These are phyloP conservation scores for Pestalotiopsis sp. DNA, from an alignment of 2,329 filamentous ascomycete species.

Conservation along the genomic window DNA sequence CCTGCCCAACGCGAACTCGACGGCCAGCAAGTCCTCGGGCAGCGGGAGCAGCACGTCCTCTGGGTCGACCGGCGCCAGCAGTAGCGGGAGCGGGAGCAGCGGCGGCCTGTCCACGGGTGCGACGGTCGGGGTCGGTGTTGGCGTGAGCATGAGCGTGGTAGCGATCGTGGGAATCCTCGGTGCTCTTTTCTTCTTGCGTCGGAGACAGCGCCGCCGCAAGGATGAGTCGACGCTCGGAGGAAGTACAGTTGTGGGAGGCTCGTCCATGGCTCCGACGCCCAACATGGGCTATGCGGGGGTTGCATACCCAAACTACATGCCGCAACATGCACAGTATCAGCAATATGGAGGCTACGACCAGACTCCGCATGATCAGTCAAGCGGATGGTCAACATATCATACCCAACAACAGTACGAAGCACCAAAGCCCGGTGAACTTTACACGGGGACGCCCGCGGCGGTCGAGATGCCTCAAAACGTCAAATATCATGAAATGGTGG, in stretches of 20 bases:
- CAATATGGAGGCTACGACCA: background rate
- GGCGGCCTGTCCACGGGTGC: conserved; percentile 32
- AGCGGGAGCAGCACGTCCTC: background rate
- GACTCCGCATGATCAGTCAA: conserved; percentile 12
- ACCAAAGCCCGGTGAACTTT: conserved; percentile 28
- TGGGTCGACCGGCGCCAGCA: conserved; percentile 9
- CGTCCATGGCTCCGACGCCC: conserved; percentile 8
- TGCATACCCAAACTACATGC: conserved; percentile 1
- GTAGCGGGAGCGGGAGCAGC: conserved; percentile 2
- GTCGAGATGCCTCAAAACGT: conserved; percentile 36
- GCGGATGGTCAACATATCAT: background rate
- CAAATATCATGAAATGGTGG: conserved; percentile 37
- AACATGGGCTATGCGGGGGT: conserved; percentile 10
- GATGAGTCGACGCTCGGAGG: conserved; percentile 12
- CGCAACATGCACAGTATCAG: background rate
- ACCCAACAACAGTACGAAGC: conserved; percentile 14
- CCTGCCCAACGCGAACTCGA: conserved; percentile 28
- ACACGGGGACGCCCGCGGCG: conserved; percentile 18
- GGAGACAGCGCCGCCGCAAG: conserved; percentile 24
- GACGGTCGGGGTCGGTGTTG: conserved; percentile 37
- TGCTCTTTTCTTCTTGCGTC: conserved; percentile 28
- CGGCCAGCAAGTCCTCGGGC: conserved; percentile 11
- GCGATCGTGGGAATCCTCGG: conserved; percentile 30
- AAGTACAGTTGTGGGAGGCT: background rate
- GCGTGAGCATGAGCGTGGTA: conserved; percentile 35